phyloP scores from a whole-genome alignment of 2,329 filamentous ascomycete species.

The Tympanopsis confertula region DNA sequence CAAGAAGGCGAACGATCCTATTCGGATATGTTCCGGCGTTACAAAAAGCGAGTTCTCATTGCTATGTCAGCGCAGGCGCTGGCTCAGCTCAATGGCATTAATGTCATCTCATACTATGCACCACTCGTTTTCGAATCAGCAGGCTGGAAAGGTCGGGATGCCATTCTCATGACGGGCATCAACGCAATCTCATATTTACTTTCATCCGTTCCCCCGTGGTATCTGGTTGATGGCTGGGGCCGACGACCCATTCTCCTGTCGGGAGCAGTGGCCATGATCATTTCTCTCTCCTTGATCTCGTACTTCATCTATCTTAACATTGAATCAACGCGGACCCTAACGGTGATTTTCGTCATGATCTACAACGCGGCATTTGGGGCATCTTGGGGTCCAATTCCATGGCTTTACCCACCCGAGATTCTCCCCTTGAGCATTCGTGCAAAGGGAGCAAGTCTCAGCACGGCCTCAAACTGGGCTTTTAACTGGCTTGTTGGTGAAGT shows the following conservation, averaged over 20 bases:
- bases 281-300: conserved; percentile 58
- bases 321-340: conserved; percentile 47
- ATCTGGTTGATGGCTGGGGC: conserved; percentile 59
- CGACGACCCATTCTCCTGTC: conserved; percentile 59
- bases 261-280: conserved; percentile 57
- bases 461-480: conserved; percentile 66
- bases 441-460: conserved; percentile 64
- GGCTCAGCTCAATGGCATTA: conserved; percentile 66
- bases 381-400: conserved; percentile 61
- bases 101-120: conserved; percentile 70
- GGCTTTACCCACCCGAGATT: conserved; percentile 67
- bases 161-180: conserved; percentile 67
- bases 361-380: conserved; percentile 67
- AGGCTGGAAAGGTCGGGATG: conserved; percentile 57
- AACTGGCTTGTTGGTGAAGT: conserved; percentile 67
- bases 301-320: conserved; percentile 66
- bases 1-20: conserved; percentile 66
- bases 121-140: conserved; percentile 66
- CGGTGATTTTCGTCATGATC: conserved; percentile 66
- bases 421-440: conserved; percentile 62
- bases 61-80: conserved; percentile 68
- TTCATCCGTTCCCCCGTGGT: conserved; percentile 66
- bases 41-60: conserved; percentile 62
- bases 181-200: conserved; percentile 56
- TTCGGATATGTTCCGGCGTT: conserved; percentile 61